Base-by-base conservation (phyloP, 2,329 filamentous ascomycete genomes). In the Sordariomycetes sp. region DNA sequence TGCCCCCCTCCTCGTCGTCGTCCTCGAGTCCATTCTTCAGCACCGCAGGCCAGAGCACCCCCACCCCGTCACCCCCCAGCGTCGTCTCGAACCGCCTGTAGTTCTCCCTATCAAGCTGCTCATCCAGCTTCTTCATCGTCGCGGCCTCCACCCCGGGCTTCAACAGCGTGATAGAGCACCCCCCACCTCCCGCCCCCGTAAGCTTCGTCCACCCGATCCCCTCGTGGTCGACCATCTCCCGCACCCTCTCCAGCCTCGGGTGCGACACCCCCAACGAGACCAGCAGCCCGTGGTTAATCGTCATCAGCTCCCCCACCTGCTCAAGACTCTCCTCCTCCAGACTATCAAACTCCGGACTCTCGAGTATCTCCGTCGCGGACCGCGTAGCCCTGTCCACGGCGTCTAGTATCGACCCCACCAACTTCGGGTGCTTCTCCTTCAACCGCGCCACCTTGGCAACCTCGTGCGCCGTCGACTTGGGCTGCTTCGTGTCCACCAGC, bases 161-260 rank as follows among this genome's bases (percentile, higher is more conserved):
- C 54, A 99, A 76, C 3, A 99, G 75, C 0, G 92, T 95, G 63
- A 99, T 97, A 2, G 91, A 92, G 70, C 95, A 97, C 2, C 94
- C 94, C 58, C 94, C 95, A 13, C 94, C 95, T 24, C 94, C 94
- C 1, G 94, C 94, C 36, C 94, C 94, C 0, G 94, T 99, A 58
- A 99, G 79, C 70, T 99, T 99, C 13, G 94, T 96, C 91, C 91
- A 99, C 34, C 94, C 94, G 58, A 96, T 87, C 48, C 86, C 87
- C 58, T 90, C 82, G 64, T 94, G 84, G 63, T 99, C 92, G 54
- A 95, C 87, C 28, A 99, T 76, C 71, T 96, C 92, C 61, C 94
- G 84, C 63, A 99, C 85, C 35, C 92, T 84, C 72, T 99, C 94
- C 28, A 99, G 78, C 53, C 90, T 85, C 1, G 94, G 95, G 69